Base-by-base conservation (phyloP, 495 filamentous ascomycete genomes). In the Neurospora tetraspora region DNA sequence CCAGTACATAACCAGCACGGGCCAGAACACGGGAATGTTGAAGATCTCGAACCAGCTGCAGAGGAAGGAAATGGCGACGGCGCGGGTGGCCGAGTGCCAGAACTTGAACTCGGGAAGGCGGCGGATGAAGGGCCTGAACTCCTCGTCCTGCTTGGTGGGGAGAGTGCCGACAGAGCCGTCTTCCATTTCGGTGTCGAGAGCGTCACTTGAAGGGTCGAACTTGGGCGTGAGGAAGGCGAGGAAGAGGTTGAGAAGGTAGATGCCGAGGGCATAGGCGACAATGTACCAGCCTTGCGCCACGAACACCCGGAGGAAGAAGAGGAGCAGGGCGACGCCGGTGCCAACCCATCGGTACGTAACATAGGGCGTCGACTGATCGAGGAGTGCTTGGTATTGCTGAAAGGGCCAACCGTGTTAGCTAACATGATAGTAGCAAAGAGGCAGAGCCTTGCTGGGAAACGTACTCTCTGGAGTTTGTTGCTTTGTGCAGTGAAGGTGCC, bases 231-330 rank as follows among this genome's bases (percentile, higher is more conserved):
- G 88, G 87, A 99, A 99, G 74, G 96, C 96, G 80, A 99, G 93
- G 90, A 99, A 99, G 71, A 98, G 90, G 85, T 99, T 99, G 71
- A 99, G 91, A 65, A 99, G 93, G 86, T 98, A 99, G 87, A 99
- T 99, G 73, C 96, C 96, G 71, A 99, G 90, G 36, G 96, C 95
- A 84, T 99, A 99, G 76, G 93, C 94, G 74, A 99, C 96, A 72
- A 99, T 98, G 78, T 99, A 99, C 96, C 96, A 99, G 79, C 96
- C 96, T 85, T 97, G 94, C 69, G 94, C 92, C 23, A 96, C 71
- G 76, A 99, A 84, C 76, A 99, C 94, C 76, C 96, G 90, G 73
- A 95, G 78, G 80, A 94, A 93, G 88, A 99, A 98, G 71, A 93
- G 18, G 71, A 92, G 70, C 71, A 98, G 88, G 36, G 92, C 85